Conservation (phyloP, 2,329 filamentous ascomycete genomes). For the Arthrobotrys musiformis region DNA sequence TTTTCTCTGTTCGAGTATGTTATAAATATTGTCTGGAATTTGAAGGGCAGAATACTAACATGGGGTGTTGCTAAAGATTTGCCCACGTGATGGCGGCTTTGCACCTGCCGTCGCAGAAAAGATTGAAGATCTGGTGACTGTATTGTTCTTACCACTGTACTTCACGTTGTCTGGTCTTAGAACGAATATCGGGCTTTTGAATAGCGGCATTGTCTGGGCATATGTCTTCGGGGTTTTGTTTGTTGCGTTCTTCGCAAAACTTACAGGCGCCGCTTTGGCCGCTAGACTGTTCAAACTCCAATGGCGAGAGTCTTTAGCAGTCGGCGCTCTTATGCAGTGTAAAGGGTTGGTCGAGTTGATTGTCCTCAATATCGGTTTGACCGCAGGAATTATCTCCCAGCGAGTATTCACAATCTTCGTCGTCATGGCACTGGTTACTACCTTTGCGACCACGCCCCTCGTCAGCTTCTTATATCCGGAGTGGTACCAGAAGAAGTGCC, state of each 20-base stretch:
- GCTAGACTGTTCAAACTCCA: constrained; percentile 79
- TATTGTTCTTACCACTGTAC: constrained; percentile 87
- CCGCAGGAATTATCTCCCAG: constrained; percentile 40
- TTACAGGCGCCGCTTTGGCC: constrained; percentile 80
- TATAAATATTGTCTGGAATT: too few relatives aligned
- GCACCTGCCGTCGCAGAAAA: constrained; percentile 92
- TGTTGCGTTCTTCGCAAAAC: constrained; percentile 83
- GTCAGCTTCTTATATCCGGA: constrained; percentile 78
- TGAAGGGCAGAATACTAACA: background rate
- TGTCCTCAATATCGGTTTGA: constrained; percentile 31
- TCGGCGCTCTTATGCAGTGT: constrained; percentile 93
- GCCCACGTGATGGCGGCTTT: constrained; percentile 83
- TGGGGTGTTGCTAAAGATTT: constrained; percentile 70
- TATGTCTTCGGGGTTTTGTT: constrained; percentile 87
- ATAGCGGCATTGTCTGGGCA: constrained; percentile 84
- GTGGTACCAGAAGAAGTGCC: constrained; percentile 78
- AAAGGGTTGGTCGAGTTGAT: constrained; percentile 83
- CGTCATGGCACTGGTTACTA: constrained; percentile 78
- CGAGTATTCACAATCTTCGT: constrained; percentile 34
- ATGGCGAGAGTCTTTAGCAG: constrained; percentile 89
- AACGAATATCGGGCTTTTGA: constrained; percentile 84
- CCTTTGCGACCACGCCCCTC: constrained; percentile 82
- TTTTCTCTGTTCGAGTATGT: too few relatives aligned
- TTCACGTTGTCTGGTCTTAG: constrained; percentile 91
- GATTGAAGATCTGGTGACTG: constrained; percentile 87